Percentiles rank a stretch among this genome's conserved stretches.
Evolutionary conservation across 2,329 filamentous ascomycete species (phyloP).

Genomic region (Colletotrichum sp.): DNA sequence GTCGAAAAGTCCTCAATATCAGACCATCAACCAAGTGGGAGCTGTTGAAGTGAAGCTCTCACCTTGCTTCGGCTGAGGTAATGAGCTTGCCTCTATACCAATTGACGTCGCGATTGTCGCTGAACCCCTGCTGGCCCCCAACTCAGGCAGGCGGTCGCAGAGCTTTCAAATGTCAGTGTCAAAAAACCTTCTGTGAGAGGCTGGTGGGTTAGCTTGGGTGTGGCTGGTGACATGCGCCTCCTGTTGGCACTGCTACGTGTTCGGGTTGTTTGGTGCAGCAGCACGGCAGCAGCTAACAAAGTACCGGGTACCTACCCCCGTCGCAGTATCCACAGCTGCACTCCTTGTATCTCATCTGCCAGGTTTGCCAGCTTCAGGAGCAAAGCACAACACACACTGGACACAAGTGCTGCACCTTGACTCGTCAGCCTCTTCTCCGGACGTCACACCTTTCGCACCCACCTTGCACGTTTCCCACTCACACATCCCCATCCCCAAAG

Average conservation of each 20-base stretch:
- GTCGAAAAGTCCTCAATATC: background rate
- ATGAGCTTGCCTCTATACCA: background rate
- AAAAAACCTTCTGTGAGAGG: background rate
- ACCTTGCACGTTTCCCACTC: conserved; percentile 6
- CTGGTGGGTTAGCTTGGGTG: background rate
- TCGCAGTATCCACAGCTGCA: background rate
- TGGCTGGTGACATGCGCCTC: conserved; percentile 1
- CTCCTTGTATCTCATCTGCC: conserved; percentile 20
- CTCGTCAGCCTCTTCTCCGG: conserved; percentile 19
- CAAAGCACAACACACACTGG: background rate
- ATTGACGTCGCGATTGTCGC: background rate
- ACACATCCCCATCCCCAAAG: conserved; percentile 2
- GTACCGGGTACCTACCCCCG: background rate
- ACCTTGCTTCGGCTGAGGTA: background rate
- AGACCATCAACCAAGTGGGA: background rate
- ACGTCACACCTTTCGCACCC: conserved; percentile 20
- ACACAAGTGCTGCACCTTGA: background rate
- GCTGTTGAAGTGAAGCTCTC: background rate
- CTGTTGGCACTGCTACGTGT: background rate
- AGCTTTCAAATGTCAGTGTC: background rate
- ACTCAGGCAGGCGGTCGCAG: conserved; percentile 15
- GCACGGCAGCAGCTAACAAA: background rate
- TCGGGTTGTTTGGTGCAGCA: background rate
- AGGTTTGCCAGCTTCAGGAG: conserved; percentile 20
- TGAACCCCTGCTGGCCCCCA: background rate